Conservation (phyloP, 2,329 filamentous ascomycete genomes). For the Colletotrichum theobromicola region DNA sequence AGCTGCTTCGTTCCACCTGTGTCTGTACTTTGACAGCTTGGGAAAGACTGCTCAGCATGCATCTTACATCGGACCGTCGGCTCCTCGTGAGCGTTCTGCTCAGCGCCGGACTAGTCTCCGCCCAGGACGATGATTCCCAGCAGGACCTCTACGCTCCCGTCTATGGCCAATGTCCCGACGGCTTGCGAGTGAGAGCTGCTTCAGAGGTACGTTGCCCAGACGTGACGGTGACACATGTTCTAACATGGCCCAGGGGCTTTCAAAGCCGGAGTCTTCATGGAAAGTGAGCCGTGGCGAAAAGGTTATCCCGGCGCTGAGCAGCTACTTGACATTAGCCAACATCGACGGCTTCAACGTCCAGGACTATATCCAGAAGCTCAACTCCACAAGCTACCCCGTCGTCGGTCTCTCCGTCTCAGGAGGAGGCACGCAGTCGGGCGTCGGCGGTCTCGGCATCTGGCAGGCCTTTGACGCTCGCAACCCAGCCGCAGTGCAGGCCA, state of each 20-base stretch:
- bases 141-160: slow-evolving; percentile 13
- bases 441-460: slow-evolving; percentile 32
- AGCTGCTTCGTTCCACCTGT: too few relatives aligned
- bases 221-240: background rate
- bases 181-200: background rate
- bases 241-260: slow-evolving; percentile 24
- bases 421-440: slow-evolving; percentile 31
- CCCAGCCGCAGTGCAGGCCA: slow-evolving; percentile 11
- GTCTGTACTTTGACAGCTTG: background rate
- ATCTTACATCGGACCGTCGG: background rate
- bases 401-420: slow-evolving; percentile 31
- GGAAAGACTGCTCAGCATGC: background rate
- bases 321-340: slow-evolving; percentile 26
- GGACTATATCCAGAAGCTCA: slow-evolving; percentile 25
- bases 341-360: slow-evolving; percentile 26
- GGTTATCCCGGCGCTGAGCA: slow-evolving; percentile 23
- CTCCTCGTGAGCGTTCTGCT: background rate
- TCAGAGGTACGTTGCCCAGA: background rate
- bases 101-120: background rate
- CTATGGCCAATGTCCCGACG: slow-evolving; percentile 4
- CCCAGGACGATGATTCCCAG: background rate
- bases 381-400: slow-evolving; percentile 22
- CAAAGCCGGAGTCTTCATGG: slow-evolving; percentile 27
- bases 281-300: slow-evolving; percentile 21
- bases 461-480: slow-evolving; percentile 32